These are phyloP conservation scores for Wickerhamiella siamensis DNA, from an alignment of 805 yeast genomes.

Conservation along the genomic window DNA sequence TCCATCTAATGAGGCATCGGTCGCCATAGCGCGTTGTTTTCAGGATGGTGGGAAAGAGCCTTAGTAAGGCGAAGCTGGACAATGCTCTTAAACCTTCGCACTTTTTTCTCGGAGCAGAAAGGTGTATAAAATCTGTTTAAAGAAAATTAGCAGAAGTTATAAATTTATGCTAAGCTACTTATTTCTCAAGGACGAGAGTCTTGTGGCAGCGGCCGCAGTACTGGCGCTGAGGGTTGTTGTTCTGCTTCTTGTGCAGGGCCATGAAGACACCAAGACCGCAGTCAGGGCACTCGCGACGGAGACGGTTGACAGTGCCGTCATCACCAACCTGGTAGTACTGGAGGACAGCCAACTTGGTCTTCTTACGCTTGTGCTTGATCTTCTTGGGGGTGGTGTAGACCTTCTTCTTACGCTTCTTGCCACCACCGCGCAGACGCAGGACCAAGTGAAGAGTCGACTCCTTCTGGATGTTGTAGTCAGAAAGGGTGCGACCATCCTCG, in stretches of 20 bases:
- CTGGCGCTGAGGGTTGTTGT: conserved; percentile 92
- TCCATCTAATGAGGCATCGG: too few relatives aligned
- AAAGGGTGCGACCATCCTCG: conserved; percentile 83
- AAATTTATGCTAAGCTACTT: conserved; percentile 1
- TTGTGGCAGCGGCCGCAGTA: conserved; percentile 99
- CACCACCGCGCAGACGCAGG: conserved; percentile 97
- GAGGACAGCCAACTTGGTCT: conserved; percentile 97
- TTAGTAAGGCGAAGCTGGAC: neutral
- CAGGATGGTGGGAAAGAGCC: too few relatives aligned
- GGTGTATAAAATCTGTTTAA: too few relatives aligned
- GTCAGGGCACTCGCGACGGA: conserved; percentile 95
- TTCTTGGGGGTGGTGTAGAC: conserved; percentile 99
- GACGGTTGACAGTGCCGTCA: conserved; percentile 96
- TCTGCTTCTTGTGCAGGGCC: conserved; percentile 86
- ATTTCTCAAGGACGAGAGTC: conserved; percentile 47
- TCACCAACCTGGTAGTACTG: conserved; percentile 98
- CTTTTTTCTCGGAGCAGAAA: too few relatives aligned
- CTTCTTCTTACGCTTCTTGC: conserved; percentile 99
- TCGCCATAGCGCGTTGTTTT: too few relatives aligned
- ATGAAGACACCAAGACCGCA: conserved; percentile 99
- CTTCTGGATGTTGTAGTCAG: conserved; percentile 97
- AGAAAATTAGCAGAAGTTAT: neutral
- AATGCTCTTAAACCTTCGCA: too few relatives aligned
- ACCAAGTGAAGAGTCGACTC: conserved; percentile 95
- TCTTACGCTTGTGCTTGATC: conserved; percentile 99